Evolutionary conservation across 2,329 filamentous ascomycete species (phyloP).

Genomic region (Periconia sp.): DNA sequence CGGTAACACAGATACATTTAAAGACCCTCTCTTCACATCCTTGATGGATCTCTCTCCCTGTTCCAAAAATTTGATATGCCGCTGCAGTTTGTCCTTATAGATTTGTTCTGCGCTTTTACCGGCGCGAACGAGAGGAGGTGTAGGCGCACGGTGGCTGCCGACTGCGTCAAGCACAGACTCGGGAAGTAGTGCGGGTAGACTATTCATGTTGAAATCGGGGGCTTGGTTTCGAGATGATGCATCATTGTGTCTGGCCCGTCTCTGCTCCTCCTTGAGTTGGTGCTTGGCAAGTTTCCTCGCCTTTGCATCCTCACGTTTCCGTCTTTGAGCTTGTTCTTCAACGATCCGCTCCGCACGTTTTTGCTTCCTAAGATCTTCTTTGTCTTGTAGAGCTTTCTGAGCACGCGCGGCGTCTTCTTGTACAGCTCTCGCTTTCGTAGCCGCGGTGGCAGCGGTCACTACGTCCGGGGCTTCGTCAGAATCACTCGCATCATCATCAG

Average conservation of each 20-base stretch:
- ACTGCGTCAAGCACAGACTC: slow-evolving; percentile 53
- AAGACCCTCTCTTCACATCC: slow-evolving; percentile 52
- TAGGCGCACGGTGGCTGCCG: slow-evolving; percentile 48
- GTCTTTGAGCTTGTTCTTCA: slow-evolving; percentile 36
- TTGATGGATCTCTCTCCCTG: slow-evolving; percentile 51
- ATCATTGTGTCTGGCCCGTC: slow-evolving; percentile 1
- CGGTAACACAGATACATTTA: slow-evolving; percentile 53
- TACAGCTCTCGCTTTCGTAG: slow-evolving; percentile 27
- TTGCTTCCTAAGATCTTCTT: slow-evolving; percentile 27
- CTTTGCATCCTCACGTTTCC: slow-evolving; percentile 30
- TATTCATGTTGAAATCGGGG: slow-evolving; percentile 29
- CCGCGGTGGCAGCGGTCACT: slow-evolving; percentile 35
- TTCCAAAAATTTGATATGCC: slow-evolving; percentile 53
- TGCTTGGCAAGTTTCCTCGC: slow-evolving; percentile 27
- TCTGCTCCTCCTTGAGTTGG: slow-evolving; percentile 3
- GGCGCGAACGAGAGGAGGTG: slow-evolving; percentile 39
- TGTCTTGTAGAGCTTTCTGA: slow-evolving; percentile 28
- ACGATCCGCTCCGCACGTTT: slow-evolving; percentile 34
- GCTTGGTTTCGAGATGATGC: slow-evolving; percentile 7
- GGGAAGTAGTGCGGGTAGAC: slow-evolving; percentile 54
- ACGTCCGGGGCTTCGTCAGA: slow-evolving; percentile 44
- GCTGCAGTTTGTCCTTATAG: slow-evolving; percentile 49
- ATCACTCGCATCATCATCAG: slow-evolving; percentile 31
- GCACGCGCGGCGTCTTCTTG: slow-evolving; percentile 35
- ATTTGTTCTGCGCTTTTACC: slow-evolving; percentile 33